Conservation (phyloP, 306 rosid species). For the Corylus avellana region DNA sequence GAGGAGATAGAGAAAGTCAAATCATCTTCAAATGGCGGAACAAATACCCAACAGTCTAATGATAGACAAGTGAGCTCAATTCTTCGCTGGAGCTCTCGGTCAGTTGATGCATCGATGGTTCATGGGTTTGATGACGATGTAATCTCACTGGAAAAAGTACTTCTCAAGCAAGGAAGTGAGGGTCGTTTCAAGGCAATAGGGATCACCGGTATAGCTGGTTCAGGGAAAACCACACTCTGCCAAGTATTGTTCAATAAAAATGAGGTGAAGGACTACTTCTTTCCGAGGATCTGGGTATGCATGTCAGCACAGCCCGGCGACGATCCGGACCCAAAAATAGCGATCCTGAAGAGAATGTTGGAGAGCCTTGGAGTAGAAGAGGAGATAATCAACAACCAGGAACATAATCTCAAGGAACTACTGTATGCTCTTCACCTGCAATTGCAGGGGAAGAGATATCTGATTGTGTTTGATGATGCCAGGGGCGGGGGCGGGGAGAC, state of each 20-base stretch:
- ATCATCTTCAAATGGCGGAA: not conserved
- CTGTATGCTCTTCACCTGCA: conserved; percentile 16
- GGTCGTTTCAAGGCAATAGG: conserved; percentile 19
- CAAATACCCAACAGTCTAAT: not conserved
- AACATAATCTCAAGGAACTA: conserved; percentile 4
- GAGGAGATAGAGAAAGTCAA: not conserved
- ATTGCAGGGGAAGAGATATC: conserved; percentile 18
- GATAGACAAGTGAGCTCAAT: not conserved
- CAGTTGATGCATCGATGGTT: conserved; percentile 2
- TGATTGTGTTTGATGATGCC: conserved; percentile 34
- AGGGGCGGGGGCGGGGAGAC: conserved; percentile 3
- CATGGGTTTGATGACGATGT: conserved; percentile 27
- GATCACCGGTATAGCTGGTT: conserved; percentile 16
- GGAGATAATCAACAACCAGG: not conserved
- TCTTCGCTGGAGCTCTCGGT: not conserved
- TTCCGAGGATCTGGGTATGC: conserved; percentile 35
- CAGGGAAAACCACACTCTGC: conserved; percentile 28
- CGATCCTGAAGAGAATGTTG: conserved; percentile 20
- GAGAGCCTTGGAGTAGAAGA: conserved; percentile 18
- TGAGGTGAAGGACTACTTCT: conserved; percentile 21
- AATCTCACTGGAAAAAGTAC: conserved; percentile 3
- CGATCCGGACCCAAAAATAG: not conserved
- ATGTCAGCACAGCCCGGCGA: conserved; percentile 2
- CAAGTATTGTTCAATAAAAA: conserved; percentile 4
- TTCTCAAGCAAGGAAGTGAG: conserved; percentile 1